phyloP scores from a whole-genome alignment of 331 rosid species.

The Quercus phellos region DNA sequence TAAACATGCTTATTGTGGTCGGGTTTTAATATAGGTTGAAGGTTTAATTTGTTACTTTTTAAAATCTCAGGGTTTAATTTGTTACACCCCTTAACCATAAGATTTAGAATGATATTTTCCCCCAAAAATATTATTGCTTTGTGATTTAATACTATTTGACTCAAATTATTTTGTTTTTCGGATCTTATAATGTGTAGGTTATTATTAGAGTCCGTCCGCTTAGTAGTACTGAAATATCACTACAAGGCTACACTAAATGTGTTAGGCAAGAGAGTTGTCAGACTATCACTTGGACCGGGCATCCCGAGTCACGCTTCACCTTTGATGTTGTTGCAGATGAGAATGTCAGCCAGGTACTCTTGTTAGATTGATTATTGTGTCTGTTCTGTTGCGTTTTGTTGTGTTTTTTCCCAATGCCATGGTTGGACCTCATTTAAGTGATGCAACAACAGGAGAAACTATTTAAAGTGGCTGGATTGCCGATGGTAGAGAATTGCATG shows the following conservation, averaged over 20 bases:
- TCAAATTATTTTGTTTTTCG: slow-evolving; percentile 8
- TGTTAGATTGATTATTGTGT: background rate
- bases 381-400: background rate
- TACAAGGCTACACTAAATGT: slow-evolving; percentile 81
- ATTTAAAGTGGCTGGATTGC: slow-evolving; percentile 90
- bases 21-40: no score
- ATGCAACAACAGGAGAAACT: slow-evolving; percentile 69
- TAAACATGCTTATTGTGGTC: no score
- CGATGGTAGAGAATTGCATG: slow-evolving; percentile 95
- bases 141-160: background rate
- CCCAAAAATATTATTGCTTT: background rate
- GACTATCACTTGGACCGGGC: slow-evolving; percentile 85
- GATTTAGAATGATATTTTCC: no score
- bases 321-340: slow-evolving; percentile 97
- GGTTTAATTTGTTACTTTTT: no score
- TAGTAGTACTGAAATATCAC: slow-evolving; percentile 67
- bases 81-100: no score
- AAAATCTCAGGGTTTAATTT: no score
- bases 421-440: slow-evolving; percentile 10
- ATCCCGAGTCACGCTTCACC: slow-evolving; percentile 87
- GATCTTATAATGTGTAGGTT: slow-evolving; percentile 46
- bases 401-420: background rate
- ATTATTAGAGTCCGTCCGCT: slow-evolving; percentile 93
- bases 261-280: slow-evolving; percentile 78
- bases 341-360: slow-evolving; percentile 77